Conservation (phyloP, 1,284 basidiomycete species). For the Austroboletus sp. region DNA sequence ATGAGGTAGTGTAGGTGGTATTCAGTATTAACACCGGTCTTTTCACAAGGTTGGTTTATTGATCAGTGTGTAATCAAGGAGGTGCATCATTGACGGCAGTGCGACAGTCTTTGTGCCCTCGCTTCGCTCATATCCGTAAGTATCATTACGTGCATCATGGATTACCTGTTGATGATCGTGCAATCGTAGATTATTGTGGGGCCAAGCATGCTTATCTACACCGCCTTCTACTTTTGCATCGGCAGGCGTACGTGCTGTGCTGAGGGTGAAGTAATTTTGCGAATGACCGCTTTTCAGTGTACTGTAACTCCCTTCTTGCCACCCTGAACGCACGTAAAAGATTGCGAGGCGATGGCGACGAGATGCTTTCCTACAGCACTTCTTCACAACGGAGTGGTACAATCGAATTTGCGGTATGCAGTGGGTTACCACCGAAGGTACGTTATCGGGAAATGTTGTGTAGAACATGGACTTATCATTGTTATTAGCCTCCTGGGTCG, state of each 20-base stretch:
- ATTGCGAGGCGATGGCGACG: slow-evolving; percentile 23
- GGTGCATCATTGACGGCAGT: slow-evolving; percentile 7
- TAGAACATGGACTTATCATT: not conserved
- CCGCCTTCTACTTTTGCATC: slow-evolving; percentile 45
- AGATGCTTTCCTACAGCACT: too few relatives aligned
- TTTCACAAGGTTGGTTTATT: slow-evolving; percentile 30
- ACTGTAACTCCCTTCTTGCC: slow-evolving; percentile 44
- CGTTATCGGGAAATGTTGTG: not conserved
- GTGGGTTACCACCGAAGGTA: slow-evolving; percentile 6
- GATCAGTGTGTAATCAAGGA: not conserved
- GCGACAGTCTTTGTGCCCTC: slow-evolving; percentile 34
- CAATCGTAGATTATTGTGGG: slow-evolving; percentile 32
- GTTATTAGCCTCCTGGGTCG: slow-evolving; percentile 2
- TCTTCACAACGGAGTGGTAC: too few relatives aligned
- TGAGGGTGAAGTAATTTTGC: not conserved
- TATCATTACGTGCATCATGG: not conserved
- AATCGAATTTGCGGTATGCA: not conserved
- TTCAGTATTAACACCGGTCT: slow-evolving; percentile 48
- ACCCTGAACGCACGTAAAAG: slow-evolving; percentile 40
- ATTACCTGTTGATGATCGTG: not conserved
- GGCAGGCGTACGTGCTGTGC: slow-evolving; percentile 37
- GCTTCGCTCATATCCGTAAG: slow-evolving; percentile 41
- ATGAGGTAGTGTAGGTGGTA: slow-evolving; percentile 33
- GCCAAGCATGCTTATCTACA: slow-evolving; percentile 41
- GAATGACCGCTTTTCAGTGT: slow-evolving; percentile 30